Evolutionary conservation across 495 filamentous ascomycete genomes (phyloP).

Genomic region (Tuber magnatum): DNA sequence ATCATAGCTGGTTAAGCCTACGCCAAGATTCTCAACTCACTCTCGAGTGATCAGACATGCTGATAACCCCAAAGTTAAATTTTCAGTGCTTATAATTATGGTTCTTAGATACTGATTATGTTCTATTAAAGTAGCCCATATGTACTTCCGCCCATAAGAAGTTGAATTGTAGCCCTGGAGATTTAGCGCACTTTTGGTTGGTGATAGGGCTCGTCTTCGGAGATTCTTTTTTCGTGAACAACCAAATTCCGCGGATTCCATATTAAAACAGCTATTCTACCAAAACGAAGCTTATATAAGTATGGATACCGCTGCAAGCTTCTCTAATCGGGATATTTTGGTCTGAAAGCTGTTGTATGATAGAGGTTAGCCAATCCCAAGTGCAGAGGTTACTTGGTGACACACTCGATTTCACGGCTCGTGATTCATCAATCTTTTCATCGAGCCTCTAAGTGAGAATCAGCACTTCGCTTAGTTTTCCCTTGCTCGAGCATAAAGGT

Average conservation of each 20-base stretch:
- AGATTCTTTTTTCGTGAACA: not conserved
- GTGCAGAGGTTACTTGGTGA: not conserved
- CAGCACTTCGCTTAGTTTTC: not conserved
- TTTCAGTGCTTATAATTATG: not conserved
- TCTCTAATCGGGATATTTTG: not conserved
- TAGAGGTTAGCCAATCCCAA: not conserved
- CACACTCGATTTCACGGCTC: not conserved
- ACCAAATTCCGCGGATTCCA: not conserved
- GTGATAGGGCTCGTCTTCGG: not conserved
- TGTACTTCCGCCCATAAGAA: not conserved
- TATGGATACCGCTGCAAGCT: not conserved
- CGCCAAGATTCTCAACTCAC: not conserved
- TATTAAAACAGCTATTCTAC: not conserved
- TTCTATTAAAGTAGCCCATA: not conserved
- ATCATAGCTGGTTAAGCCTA: not conserved
- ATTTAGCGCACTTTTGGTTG: not conserved
- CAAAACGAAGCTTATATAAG: not conserved
- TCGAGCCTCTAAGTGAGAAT: not conserved
- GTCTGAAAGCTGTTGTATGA: not conserved
- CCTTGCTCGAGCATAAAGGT: not conserved
- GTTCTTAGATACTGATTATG: not conserved
- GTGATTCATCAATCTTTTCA: not conserved
- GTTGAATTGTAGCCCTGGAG: not conserved
- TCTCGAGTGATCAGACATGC: not conserved
- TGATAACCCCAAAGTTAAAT: not conserved